Evolutionary conservation across 164 flowering plant genomes (phyloP).

Genomic region (grape (Vitis vinifera)): DNA sequence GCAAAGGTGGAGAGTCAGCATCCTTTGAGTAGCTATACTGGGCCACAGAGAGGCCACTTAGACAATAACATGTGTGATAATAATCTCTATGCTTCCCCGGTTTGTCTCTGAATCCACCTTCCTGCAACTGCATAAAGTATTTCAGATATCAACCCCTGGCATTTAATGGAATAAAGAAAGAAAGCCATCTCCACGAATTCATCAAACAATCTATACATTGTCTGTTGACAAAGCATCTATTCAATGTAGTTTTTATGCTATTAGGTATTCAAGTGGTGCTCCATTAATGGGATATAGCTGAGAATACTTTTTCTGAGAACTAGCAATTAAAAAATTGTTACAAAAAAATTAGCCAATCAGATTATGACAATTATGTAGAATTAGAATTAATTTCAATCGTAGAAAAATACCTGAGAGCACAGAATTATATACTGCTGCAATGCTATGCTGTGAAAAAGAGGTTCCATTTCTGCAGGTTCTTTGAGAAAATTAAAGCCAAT

Average conservation of each 20-base stretch:
- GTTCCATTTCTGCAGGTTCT: constrained; percentile 30
- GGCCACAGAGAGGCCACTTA: constrained; percentile 80
- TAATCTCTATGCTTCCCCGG: constrained; percentile 78
- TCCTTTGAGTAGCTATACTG: constrained; percentile 57
- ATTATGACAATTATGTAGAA: neutral
- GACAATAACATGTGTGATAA: constrained; percentile 91
- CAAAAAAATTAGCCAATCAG: no score
- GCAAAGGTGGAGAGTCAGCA: constrained; percentile 52
- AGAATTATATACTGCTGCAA: constrained; percentile 82
- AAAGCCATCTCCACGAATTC: no score
- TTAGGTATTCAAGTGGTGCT: no score
- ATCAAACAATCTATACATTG: no score
- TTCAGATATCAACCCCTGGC: neutral
- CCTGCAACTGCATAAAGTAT: constrained; percentile 41
- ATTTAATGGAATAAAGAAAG: neutral
- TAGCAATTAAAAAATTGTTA: no score
- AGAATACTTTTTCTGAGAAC: no score
- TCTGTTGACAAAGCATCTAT: neutral
- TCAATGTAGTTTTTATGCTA: no score
- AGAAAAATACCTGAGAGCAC: constrained; percentile 71
- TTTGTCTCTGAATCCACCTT: constrained; percentile 88
- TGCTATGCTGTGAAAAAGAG: constrained; percentile 63
- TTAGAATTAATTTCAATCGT: neutral
- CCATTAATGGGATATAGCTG: no score
- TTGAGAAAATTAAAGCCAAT: constrained; percentile 45